A percentile compares a stretch with the other conserved stretches of the same genome.
These are phyloP conservation scores for Periconia sp. DNA, from an alignment of 2,329 filamentous ascomycete genomes.

Conservation along the genomic window DNA sequence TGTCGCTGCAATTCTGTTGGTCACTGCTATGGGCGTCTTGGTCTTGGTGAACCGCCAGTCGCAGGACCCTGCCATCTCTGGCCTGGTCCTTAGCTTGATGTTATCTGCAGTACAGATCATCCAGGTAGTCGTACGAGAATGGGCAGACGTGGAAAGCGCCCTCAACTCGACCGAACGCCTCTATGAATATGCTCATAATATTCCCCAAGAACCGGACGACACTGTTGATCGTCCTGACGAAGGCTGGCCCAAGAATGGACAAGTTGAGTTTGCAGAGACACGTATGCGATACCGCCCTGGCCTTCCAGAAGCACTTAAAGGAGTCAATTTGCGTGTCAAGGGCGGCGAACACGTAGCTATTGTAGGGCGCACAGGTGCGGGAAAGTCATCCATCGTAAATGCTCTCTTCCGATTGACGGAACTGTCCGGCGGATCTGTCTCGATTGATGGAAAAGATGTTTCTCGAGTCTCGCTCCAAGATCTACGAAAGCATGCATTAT, in stretches of 20 bases:
- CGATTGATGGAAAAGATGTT: conserved; percentile 59
- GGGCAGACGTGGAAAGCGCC: conserved; percentile 94
- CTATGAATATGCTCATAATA: conserved; percentile 88
- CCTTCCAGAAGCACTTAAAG: conserved; percentile 52
- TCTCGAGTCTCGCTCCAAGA: no score
- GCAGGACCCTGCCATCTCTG: conserved; percentile 80
- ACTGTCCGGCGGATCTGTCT: conserved; percentile 50
- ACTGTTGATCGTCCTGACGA: conserved; percentile 76
- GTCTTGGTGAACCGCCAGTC: conserved; percentile 89
- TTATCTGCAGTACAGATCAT: conserved; percentile 92
- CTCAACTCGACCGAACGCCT: conserved; percentile 96
- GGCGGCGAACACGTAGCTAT: conserved; percentile 80
- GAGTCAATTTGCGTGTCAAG: conserved; percentile 64
- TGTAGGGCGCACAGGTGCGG: conserved; percentile 78
- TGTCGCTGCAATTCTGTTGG: conserved; percentile 77
- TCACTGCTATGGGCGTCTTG: conserved; percentile 82
- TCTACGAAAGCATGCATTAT: no score
- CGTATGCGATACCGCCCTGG: conserved; percentile 56
- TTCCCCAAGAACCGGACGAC: conserved; percentile 82
- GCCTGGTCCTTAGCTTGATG: conserved; percentile 90
- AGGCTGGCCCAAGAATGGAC: conserved; percentile 83
- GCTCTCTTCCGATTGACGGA: conserved; percentile 72
- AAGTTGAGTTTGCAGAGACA: conserved; percentile 57
- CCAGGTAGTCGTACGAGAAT: conserved; percentile 92
- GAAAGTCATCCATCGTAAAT: conserved; percentile 82